Percentiles rank a stretch among this genome's conserved stretches.
These are phyloP conservation scores for Rehmannia glutinosa DNA, from an alignment of 257 asterid genomes.

Conservation along the genomic window DNA sequence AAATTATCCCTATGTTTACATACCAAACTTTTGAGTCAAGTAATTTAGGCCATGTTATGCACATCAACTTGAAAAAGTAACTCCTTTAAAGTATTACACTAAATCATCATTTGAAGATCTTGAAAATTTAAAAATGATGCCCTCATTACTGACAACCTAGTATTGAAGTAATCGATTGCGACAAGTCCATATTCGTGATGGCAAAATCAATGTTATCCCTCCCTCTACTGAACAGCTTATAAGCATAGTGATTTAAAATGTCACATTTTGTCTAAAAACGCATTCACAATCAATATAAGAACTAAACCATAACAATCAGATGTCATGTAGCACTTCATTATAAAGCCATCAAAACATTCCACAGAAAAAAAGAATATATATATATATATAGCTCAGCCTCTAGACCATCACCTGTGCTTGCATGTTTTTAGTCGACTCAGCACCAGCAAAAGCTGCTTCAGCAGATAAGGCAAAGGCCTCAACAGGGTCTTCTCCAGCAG, in stretches of 20 bases:
- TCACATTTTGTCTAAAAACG: too few species aligned
- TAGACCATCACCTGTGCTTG: slow-evolving; percentile 66
- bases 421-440: slow-evolving; percentile 85
- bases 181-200: background rate
- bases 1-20: background rate
- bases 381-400: too few species aligned
- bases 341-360: too few species aligned
- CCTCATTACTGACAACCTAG: background rate
- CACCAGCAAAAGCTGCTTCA: slow-evolving; percentile 85
- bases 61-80: background rate
- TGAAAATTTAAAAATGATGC: background rate
- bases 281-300: too few species aligned
- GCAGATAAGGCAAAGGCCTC: slow-evolving; percentile 73
- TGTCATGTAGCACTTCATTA: too few species aligned
- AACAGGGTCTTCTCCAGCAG: slow-evolving; percentile 73
- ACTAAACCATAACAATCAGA: too few species aligned
- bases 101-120: background rate
- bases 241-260: background rate
- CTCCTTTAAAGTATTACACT: background rate
- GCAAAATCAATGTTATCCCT: background rate
- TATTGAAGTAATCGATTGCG: background rate
- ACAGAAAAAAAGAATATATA: too few species aligned
- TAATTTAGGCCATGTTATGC: background rate
- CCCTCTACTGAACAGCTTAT: too few species aligned
- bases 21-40: background rate